A percentile compares a stretch with the other conserved stretches of the same genome.
These are phyloP conservation scores for Xylaria castorea DNA, from an alignment of 495 filamentous ascomycete species.

Conservation along the genomic window DNA sequence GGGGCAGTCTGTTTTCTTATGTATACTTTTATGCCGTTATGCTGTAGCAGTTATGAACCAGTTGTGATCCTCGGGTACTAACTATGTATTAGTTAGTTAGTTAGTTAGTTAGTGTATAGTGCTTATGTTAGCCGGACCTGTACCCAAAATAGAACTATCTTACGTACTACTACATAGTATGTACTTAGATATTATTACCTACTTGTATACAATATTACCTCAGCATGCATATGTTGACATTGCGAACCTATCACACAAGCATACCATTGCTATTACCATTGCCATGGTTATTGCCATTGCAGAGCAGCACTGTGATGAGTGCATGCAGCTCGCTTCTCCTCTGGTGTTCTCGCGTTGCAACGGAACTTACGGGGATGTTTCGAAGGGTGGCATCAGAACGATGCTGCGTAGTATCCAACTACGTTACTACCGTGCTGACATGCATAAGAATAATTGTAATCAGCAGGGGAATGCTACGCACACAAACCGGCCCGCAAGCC, in stretches of 20 bases:
- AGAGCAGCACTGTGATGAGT: background rate
- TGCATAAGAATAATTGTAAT: constrained; percentile 8
- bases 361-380: background rate
- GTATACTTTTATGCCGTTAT: background rate
- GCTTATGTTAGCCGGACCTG: background rate
- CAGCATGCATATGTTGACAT: background rate
- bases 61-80: background rate
- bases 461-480: background rate
- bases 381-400: background rate
- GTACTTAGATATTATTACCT: no score
- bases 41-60: background rate
- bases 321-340: background rate
- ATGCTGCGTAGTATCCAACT: background rate
- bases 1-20: background rate
- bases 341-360: background rate
- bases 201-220: background rate
- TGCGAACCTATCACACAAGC: background rate
- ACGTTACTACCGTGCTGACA: background rate
- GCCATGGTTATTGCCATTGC: background rate
- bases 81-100: no score
- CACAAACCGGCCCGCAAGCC: background rate
- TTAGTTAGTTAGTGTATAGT: background rate
- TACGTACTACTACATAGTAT: no score
- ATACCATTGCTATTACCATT: background rate
- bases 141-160: background rate